These are phyloP conservation scores for Phlebiopsis flavidoalba DNA, from an alignment of 768 basidiomycete species.

Conservation along the genomic window DNA sequence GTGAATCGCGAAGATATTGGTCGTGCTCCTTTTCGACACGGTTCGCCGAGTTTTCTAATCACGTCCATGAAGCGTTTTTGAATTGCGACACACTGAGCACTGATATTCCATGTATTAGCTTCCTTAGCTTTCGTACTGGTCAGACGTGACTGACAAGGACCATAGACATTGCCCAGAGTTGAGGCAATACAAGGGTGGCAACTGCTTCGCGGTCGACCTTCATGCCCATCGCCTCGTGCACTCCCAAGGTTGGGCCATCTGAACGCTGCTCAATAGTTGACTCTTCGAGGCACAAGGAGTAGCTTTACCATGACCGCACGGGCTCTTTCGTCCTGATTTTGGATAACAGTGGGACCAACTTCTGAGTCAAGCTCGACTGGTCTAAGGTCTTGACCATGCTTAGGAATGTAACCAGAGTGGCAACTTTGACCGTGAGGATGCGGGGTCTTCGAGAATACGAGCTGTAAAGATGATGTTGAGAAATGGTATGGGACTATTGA, in stretches of 20 bases:
- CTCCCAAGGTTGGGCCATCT: slow-evolving; percentile 86
- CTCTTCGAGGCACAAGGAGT: background rate
- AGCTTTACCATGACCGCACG: slow-evolving; percentile 78
- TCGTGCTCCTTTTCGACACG: slow-evolving; percentile 92
- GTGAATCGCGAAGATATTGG: slow-evolving; percentile 89
- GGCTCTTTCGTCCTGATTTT: slow-evolving; percentile 97
- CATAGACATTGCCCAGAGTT: slow-evolving; percentile 93
- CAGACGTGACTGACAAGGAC: slow-evolving; percentile 58
- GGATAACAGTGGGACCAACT: slow-evolving; percentile 88
- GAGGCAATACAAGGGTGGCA: slow-evolving; percentile 54
- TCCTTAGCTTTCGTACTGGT: background rate
- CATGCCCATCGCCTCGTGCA: slow-evolving; percentile 94
- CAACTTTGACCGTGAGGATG: slow-evolving; percentile 86
- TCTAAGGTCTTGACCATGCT: slow-evolving; percentile 88
- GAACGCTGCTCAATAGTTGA: background rate
- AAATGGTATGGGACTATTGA: slow-evolving; percentile 6
- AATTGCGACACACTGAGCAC: slow-evolving; percentile 87
- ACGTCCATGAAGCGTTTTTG: slow-evolving; percentile 86
- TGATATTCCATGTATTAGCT: slow-evolving; percentile 21
- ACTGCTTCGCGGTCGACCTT: slow-evolving; percentile 90
- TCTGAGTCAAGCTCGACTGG: slow-evolving; percentile 87
- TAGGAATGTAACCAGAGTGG: slow-evolving; percentile 76
- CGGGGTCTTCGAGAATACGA: slow-evolving; percentile 93
- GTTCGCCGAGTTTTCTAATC: slow-evolving; percentile 68
- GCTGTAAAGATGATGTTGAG: slow-evolving; percentile 36